Evolutionary conservation across 257 asterid species (phyloP).

Genomic region (Gentiana macrophylla): DNA sequence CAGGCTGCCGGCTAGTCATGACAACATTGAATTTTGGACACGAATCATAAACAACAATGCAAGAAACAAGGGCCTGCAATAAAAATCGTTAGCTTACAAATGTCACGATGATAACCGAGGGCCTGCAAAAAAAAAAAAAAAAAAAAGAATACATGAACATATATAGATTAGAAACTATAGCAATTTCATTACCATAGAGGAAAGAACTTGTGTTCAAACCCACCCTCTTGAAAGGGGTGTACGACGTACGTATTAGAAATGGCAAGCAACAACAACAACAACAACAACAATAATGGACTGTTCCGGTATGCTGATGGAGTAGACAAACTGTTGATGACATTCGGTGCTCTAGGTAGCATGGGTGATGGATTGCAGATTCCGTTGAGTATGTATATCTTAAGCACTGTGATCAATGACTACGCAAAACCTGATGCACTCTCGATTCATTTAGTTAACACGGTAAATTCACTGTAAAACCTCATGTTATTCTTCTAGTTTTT

Average conservation of each 20-base stretch:
- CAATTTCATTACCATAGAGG: background rate
- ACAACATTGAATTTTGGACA: background rate
- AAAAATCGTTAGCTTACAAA: background rate
- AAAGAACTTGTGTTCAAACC: background rate
- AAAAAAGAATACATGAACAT: background rate
- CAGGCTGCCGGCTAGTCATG: constrained; percentile 37
- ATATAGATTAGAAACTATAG: constrained; percentile 12
- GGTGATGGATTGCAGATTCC: constrained; percentile 94
- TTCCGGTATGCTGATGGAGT: constrained; percentile 60
- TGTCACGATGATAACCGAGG: background rate
- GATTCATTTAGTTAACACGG: constrained; percentile 39
- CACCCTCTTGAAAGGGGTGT: constrained; percentile 12
- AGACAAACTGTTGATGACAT: constrained; percentile 58
- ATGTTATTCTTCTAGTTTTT: background rate
- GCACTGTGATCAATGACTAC: constrained; percentile 57
- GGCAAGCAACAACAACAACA: constrained; percentile 16
- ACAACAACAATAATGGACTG: constrained; percentile 33
- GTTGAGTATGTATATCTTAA: constrained; percentile 67
- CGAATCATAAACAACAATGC: constrained; percentile 8
- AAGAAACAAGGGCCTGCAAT: constrained; percentile 36
- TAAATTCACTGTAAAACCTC: constrained; percentile 7
- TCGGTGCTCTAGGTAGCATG: constrained; percentile 70
- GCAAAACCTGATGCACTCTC: constrained; percentile 32
- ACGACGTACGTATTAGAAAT: background rate
- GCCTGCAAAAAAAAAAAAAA: background rate